Conservation (phyloP, 2,329 filamentous ascomycete species). For the Purpureocillium lavendulum region DNA sequence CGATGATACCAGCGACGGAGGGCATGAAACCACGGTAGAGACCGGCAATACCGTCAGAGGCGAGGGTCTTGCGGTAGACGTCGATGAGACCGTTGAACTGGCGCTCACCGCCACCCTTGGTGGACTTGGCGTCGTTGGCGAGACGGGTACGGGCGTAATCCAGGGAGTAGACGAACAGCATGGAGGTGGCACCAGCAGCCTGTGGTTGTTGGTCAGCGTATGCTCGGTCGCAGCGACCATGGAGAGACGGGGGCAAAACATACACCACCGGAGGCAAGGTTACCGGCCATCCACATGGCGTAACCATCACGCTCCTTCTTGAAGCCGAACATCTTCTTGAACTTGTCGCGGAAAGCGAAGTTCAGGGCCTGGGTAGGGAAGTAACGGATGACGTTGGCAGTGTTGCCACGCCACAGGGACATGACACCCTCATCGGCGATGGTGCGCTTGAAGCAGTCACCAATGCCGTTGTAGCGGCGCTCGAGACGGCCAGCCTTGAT, state of each 20-base stretch:
- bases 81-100: slow-evolving; percentile 99
- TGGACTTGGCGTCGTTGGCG: slow-evolving; percentile 99
- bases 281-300: slow-evolving; percentile 97
- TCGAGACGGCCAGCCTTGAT: slow-evolving; percentile 96
- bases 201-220: slow-evolving; percentile 22
- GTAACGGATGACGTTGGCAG: slow-evolving; percentile 99
- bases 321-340: slow-evolving; percentile 99
- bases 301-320: slow-evolving; percentile 99
- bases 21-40: slow-evolving; percentile 99
- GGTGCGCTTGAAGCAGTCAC: slow-evolving; percentile 93
- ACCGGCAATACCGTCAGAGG: slow-evolving; percentile 97
- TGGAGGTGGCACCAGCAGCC: slow-evolving; percentile 98
- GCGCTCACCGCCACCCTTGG: slow-evolving; percentile 93
- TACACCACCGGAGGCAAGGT: slow-evolving; percentile 99
- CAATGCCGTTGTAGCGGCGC: slow-evolving; percentile 91
- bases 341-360: slow-evolving; percentile 99
- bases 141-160: slow-evolving; percentile 99
- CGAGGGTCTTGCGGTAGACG: slow-evolving; percentile 99
- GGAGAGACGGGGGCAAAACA: slow-evolving; percentile 34
- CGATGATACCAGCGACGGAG: slow-evolving; percentile 96
- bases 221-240: background rate
- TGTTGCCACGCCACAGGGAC: slow-evolving; percentile 99
- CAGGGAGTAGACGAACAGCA: slow-evolving; percentile 99
- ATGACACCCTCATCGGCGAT: slow-evolving; percentile 84
- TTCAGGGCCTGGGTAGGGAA: slow-evolving; percentile 99